Evolutionary conservation across 1,284 basidiomycete species (phyloP).

Genomic region (Coniferiporia weirii): DNA sequence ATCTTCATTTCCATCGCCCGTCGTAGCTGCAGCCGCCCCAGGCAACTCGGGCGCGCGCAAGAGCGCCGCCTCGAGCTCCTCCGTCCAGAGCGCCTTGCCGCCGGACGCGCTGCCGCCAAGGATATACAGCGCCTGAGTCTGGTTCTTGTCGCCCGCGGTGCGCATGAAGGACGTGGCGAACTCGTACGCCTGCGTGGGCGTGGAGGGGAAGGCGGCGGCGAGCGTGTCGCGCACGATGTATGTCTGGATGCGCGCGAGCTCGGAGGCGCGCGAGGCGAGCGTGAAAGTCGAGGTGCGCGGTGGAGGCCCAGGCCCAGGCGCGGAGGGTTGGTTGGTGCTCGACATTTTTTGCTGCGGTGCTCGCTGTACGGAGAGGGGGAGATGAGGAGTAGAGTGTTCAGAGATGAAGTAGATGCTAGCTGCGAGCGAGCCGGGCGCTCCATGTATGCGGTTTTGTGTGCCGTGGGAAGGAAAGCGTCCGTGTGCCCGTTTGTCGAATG

Average conservation of each 20-base stretch:
- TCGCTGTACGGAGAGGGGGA: neutral
- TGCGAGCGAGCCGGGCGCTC: neutral
- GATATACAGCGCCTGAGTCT: conserved; percentile 74
- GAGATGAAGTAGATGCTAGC: neutral
- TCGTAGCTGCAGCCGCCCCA: neutral
- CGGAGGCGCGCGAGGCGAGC: conserved; percentile 81
- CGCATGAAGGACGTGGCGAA: conserved; percentile 84
- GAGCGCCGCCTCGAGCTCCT: conserved; percentile 87
- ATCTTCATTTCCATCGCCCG: conserved; percentile 24
- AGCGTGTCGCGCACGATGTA: conserved; percentile 65
- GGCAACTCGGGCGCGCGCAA: neutral
- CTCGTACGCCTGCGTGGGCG: conserved; percentile 21
- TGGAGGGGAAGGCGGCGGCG: conserved; percentile 38
- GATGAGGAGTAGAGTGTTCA: neutral
- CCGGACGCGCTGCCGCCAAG: conserved; percentile 39
- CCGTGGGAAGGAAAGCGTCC: conserved; percentile 5
- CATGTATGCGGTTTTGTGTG: conserved; percentile 7
- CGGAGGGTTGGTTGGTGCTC: neutral
- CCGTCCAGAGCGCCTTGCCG: conserved; percentile 91
- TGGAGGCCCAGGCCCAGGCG: no score
- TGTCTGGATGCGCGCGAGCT: conserved; percentile 86
- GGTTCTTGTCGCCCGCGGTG: conserved; percentile 90
- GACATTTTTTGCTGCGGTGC: neutral
- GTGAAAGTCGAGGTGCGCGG: conserved; percentile 37
- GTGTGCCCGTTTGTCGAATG: neutral